Conservation (phyloP, 2,329 filamentous ascomycete species). For the Fusarium napiforme region DNA sequence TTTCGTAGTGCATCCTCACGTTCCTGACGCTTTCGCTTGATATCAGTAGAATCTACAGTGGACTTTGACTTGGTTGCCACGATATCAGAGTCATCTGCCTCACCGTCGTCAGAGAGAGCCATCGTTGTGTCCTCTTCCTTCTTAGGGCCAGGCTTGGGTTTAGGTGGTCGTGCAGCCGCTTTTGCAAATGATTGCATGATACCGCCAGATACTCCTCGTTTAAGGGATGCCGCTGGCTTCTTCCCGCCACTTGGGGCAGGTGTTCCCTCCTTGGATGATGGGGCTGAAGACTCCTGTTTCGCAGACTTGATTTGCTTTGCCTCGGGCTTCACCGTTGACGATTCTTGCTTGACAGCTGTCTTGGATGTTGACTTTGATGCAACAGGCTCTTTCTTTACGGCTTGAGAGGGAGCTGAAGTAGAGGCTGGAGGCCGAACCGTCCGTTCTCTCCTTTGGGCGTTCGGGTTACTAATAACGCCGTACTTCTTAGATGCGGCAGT, state of each 20-base stretch:
- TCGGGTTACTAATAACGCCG: slow-evolving; percentile 79
- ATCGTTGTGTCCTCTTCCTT: slow-evolving; percentile 48
- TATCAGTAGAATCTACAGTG: slow-evolving; percentile 39
- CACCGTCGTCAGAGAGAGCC: slow-evolving; percentile 54
- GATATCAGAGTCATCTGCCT: slow-evolving; percentile 53
- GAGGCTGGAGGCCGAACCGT: slow-evolving; percentile 46
- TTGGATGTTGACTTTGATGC: slow-evolving; percentile 26
- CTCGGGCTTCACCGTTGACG: slow-evolving; percentile 9
- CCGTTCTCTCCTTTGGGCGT: slow-evolving; percentile 66
- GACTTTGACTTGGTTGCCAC: slow-evolving; percentile 40
- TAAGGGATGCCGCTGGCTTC: slow-evolving; percentile 55
- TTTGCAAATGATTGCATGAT: slow-evolving; percentile 87
- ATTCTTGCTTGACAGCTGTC: slow-evolving; percentile 41
- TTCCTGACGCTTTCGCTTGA: slow-evolving; percentile 49
- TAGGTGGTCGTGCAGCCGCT: slow-evolving; percentile 54
- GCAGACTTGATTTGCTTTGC: slow-evolving; percentile 27
- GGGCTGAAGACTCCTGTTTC: slow-evolving; percentile 47
- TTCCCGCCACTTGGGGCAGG: slow-evolving; percentile 44
- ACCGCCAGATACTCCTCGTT: slow-evolving; percentile 68
- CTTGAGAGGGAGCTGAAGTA: slow-evolving; percentile 42
- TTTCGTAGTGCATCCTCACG: slow-evolving; percentile 53
- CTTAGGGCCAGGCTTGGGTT: slow-evolving; percentile 60
- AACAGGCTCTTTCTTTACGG: slow-evolving; percentile 28
- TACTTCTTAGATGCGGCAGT: slow-evolving; percentile 69
- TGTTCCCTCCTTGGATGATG: slow-evolving; percentile 40